Evolutionary conservation across 257 asterid genomes (phyloP).

Genomic region (Lycium barbarum): DNA sequence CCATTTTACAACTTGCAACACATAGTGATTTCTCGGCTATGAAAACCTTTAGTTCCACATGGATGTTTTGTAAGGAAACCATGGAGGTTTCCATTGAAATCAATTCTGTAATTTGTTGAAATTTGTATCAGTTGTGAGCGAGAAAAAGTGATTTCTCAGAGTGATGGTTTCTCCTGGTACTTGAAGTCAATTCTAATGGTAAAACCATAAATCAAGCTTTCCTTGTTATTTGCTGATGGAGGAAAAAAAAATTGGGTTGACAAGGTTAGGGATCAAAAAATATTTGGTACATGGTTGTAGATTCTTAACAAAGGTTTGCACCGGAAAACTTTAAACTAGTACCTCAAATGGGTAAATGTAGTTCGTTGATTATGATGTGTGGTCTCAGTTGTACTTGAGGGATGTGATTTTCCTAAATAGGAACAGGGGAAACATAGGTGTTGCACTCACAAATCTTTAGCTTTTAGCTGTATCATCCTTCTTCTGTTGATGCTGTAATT

Average conservation of each 20-base stretch:
- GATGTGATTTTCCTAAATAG: not conserved
- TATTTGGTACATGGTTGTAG: not conserved
- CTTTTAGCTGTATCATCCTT: not conserved
- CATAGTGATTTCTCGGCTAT: not conserved
- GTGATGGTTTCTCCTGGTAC: not conserved
- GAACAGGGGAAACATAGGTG: not conserved
- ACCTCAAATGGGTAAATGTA: conserved; percentile 6
- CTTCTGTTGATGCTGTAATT: not conserved
- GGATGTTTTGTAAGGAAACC: too few species aligned
- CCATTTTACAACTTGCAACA: not conserved
- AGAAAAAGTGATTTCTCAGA: not conserved
- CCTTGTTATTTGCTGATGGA: not conserved
- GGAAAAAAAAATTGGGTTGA: not conserved
- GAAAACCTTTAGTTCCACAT: too few species aligned
- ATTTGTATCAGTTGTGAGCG: not conserved
- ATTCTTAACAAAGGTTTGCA: not conserved
- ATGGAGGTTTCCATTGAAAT: too few species aligned
- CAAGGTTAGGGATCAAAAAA: not conserved
- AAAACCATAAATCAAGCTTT: not conserved
- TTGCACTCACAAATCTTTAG: not conserved
- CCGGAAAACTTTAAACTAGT: not conserved
- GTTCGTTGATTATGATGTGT: not conserved
- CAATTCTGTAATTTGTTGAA: not conserved
- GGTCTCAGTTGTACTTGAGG: not conserved
- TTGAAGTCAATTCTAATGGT: not conserved